Conservation (phyloP, 116 monocot species). For the Cymodocea nodosa region DNA sequence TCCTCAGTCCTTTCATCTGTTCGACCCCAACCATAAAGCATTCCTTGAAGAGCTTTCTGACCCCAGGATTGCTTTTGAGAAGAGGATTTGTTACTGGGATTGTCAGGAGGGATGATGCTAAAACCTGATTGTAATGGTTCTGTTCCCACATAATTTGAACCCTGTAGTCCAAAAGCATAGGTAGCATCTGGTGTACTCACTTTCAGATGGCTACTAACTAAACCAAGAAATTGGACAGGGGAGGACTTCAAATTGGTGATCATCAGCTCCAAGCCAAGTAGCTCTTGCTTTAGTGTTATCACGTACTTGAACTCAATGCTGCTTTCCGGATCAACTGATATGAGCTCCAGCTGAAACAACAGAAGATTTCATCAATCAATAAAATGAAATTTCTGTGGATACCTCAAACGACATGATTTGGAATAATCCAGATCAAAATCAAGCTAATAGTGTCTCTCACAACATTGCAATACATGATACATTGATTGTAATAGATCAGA, state of each 20-base stretch:
- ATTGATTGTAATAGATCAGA: not conserved
- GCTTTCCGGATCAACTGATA: slow-evolving; percentile 25
- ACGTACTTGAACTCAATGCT: slow-evolving; percentile 30
- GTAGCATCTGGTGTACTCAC: slow-evolving; percentile 84
- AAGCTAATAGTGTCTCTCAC: not conserved
- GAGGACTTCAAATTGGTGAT: slow-evolving; percentile 32
- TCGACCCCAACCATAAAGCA: slow-evolving; percentile 7
- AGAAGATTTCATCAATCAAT: not conserved
- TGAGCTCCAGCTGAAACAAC: slow-evolving; percentile 47
- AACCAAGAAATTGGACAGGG: slow-evolving; percentile 27
- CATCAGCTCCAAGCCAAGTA: slow-evolving; percentile 42
- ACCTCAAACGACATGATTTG: not conserved
- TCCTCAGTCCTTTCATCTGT: not conserved
- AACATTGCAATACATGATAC: too few species aligned
- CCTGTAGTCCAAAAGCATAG: slow-evolving; percentile 38
- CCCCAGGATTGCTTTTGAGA: slow-evolving; percentile 8
- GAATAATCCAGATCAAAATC: not conserved
- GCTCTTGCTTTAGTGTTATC: slow-evolving; percentile 34
- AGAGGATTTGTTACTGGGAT: not conserved
- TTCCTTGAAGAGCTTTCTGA: slow-evolving; percentile 19
- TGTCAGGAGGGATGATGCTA: slow-evolving; percentile 42
- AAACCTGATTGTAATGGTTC: slow-evolving; percentile 26
- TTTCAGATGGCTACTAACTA: slow-evolving; percentile 51
- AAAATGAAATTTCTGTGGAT: not conserved
- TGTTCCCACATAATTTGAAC: slow-evolving; percentile 11